A percentile compares a stretch with the other conserved stretches of the same genome.
phyloP scores from a whole-genome alignment of 2,329 filamentous ascomycete genomes.

The Didymella pomorum region DNA sequence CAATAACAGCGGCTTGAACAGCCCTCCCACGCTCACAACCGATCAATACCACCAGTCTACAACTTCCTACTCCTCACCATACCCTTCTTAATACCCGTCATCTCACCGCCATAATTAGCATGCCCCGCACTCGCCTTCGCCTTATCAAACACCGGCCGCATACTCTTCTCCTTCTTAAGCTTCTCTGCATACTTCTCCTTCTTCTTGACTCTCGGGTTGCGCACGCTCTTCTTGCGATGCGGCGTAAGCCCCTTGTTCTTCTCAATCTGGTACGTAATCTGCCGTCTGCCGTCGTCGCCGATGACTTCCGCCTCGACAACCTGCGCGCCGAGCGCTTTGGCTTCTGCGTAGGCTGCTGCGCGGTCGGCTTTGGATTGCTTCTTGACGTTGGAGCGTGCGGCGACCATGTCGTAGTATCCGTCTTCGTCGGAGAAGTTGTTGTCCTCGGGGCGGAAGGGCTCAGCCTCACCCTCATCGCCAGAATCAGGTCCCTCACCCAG shows the following conservation, averaged over 20 bases:
- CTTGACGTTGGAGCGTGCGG: conserved; percentile 68
- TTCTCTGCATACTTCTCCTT: conserved; percentile 94
- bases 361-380: conserved; percentile 79
- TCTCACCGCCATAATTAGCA: conserved; percentile 78
- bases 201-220: conserved; percentile 98
- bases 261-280: conserved; percentile 91
- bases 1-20: neutral
- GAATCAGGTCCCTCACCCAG: conserved; percentile 71
- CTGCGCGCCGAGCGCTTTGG: conserved; percentile 64
- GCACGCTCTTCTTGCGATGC: conserved; percentile 88
- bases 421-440: conserved; percentile 62
- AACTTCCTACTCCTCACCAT: conserved; percentile 94
- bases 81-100: conserved; percentile 93
- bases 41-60: conserved; percentile 55
- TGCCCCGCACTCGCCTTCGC: conserved; percentile 76
- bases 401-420: conserved; percentile 91
- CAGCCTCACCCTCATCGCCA: conserved; percentile 66
- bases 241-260: conserved; percentile 97
- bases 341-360: conserved; percentile 63
- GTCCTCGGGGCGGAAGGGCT: conserved; percentile 55
- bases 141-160: conserved; percentile 82
- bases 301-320: conserved; percentile 74
- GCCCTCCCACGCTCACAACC: too few species aligned
- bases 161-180: conserved; percentile 93
- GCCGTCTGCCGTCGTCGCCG: conserved; percentile 85